A percentile compares a stretch with the other conserved stretches of the same genome.
These are phyloP conservation scores for Globisporangium ultimum DNA, from an alignment of 352 stramenopile species.

Conservation along the genomic window DNA sequence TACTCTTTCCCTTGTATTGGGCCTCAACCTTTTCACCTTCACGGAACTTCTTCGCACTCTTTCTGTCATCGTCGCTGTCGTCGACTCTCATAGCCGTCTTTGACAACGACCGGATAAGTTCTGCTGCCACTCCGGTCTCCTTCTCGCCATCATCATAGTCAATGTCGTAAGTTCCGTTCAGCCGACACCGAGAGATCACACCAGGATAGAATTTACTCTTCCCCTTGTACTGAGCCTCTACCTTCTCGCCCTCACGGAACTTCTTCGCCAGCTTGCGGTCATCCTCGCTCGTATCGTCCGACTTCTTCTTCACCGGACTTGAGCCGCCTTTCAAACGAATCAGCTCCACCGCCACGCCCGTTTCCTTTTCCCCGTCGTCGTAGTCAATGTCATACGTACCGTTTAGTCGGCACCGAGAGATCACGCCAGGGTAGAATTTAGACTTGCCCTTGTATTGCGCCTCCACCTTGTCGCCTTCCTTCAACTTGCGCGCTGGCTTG, in stretches of 20 bases:
- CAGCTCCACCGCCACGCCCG: too few species aligned
- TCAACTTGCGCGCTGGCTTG: too few species aligned
- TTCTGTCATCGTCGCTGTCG: slow-evolving; percentile 12
- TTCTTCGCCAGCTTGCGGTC: slow-evolving; percentile 17
- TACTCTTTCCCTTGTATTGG: slow-evolving; percentile 21
- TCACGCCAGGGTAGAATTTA: too few species aligned
- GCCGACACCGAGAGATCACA: slow-evolving; percentile 47
- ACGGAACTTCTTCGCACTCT: too few species aligned
- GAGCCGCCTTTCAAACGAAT: too few species aligned
- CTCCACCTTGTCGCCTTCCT: too few species aligned
- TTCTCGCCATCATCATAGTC: slow-evolving; percentile 80
- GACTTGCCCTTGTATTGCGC: too few species aligned
- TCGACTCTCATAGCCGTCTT: slow-evolving; percentile 25
- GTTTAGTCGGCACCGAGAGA: too few species aligned
- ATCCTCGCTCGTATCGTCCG: slow-evolving; percentile 9
- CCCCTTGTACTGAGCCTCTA: slow-evolving; percentile 67
- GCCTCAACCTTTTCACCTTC: too few species aligned
- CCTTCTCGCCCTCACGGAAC: slow-evolving; percentile 40
- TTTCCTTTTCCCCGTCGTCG: too few species aligned
- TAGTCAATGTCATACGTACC: too few species aligned
- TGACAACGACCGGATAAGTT: slow-evolving; percentile 28
- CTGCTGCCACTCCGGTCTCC: slow-evolving; percentile 43
- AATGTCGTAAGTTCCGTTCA: slow-evolving; percentile 76
- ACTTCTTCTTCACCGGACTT: too few species aligned
- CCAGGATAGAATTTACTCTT: slow-evolving; percentile 65